These are phyloP conservation scores for Sisymbrium altissimum DNA, from an alignment of 345 rosid genomes.

Conservation along the genomic window DNA sequence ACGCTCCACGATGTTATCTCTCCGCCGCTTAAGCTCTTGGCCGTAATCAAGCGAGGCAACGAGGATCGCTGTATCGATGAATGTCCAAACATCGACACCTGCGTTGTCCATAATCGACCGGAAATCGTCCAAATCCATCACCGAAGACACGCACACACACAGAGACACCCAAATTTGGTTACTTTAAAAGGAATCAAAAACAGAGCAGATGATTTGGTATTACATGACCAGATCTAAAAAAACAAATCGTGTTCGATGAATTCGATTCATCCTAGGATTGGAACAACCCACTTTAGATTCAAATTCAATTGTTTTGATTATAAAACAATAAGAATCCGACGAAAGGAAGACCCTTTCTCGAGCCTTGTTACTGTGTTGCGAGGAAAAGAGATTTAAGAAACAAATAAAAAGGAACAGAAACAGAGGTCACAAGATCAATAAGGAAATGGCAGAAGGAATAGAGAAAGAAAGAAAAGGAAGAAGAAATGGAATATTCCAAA, in stretches of 20 bases:
- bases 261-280: constrained; percentile 12
- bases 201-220: constrained; percentile 11
- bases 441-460: neutral
- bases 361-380: constrained; percentile 11
- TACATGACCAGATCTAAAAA: constrained; percentile 38
- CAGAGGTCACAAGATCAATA: constrained; percentile 18
- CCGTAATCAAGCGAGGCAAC: constrained; percentile 74
- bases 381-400: constrained; percentile 5
- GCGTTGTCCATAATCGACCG: constrained; percentile 68
- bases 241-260: neutral
- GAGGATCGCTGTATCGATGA: constrained; percentile 77
- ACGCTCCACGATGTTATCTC: constrained; percentile 83
- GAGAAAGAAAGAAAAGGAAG: neutral
- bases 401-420: neutral
- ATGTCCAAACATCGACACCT: constrained; percentile 91
- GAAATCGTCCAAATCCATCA: constrained; percentile 86
- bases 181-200: constrained; percentile 1
- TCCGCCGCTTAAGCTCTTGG: constrained; percentile 58
- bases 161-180: neutral
- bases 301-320: neutral
- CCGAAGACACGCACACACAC: neutral
- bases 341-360: constrained; percentile 22
- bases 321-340: constrained; percentile 12
- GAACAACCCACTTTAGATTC: neutral
- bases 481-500: constrained; percentile 39